Evolutionary conservation across 768 basidiomycete species (phyloP).

Genomic region (Hebeloma cylindrosporum): DNA sequence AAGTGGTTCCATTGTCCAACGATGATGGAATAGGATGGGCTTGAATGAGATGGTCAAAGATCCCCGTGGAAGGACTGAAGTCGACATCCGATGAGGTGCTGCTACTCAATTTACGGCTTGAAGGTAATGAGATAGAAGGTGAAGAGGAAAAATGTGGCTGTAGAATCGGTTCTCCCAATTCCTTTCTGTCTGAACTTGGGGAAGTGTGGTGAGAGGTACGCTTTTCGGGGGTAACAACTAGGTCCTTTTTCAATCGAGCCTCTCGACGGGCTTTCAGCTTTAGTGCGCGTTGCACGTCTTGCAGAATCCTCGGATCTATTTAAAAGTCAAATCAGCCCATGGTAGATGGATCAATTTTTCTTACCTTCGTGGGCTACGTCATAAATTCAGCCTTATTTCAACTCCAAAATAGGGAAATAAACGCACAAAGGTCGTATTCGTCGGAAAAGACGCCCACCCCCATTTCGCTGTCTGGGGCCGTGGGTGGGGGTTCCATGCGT

Average conservation of each 20-base stretch:
- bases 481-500: constrained; percentile 11
- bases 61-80: constrained; percentile 64
- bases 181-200: constrained; percentile 25
- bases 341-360: constrained; percentile 8
- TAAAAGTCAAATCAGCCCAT: constrained; percentile 3
- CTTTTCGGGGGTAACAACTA: constrained; percentile 9
- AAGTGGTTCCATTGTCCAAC: constrained; percentile 62
- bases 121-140: constrained; percentile 17
- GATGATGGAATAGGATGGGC: constrained; percentile 70
- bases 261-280: constrained; percentile 74
- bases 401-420: background rate
- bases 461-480: constrained; percentile 11
- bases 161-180: constrained; percentile 27
- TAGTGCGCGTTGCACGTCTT: constrained; percentile 77
- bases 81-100: constrained; percentile 54
- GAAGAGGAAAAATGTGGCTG: constrained; percentile 27
- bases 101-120: constrained; percentile 25
- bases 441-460: constrained; percentile 54
- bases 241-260: constrained; percentile 48
- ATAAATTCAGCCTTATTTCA: constrained; percentile 13
- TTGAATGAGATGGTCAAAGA: constrained; percentile 28
- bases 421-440: constrained; percentile 77
- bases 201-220: constrained; percentile 18
- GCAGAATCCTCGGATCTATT: constrained; percentile 75
- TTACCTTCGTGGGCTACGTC: constrained; percentile 71